Evolutionary conservation across 2,329 filamentous ascomycete species (phyloP), one percentile per base, ranked within the genome.

Genomic region (Penicillium italicum): DNA sequence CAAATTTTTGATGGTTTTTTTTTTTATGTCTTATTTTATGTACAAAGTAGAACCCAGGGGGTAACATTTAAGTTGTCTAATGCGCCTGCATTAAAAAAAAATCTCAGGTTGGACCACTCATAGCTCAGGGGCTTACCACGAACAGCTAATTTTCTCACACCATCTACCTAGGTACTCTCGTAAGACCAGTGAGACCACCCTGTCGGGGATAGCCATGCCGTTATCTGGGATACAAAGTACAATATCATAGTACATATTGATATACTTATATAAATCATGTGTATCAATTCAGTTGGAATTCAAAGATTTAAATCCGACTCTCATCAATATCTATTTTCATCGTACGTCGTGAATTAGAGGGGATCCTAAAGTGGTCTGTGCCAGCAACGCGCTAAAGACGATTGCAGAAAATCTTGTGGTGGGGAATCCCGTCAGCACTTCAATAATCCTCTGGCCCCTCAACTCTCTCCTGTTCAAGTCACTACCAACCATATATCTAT

Each of bases 391-490:
- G 59, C 60, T 62, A 63, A 48, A 63, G 57, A 40, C 63, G 58
- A 65, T 65, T 61, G 59, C 59, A 64, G 55, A 65, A 64, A 65
- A 62, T 66, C 64, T 64, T 50, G 60, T 58, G 62, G 63, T 66
- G 63, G 63, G 63, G 63, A 65, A 64, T 43, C 50, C 58, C 58
- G 50, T 57, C 55, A 59, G 58, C 53, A 46, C 34, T 43, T 59
- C 62, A 45, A 51, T 30, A 45, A 50, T 60, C 58, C 53, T 64
- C 61, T 60, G 59, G 49, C 63, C 61, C 62, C 59, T 63, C 59
- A 61, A 58, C 57, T 42, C 37, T 53, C 52, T 51, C 43, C 45
- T 52, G 20, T 48, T 46, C 38, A 40, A 47, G 40, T 43, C 41
- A 52, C 38, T 40, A 44, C 43, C 50, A 37, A 36, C 16, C 18